Conservation (phyloP, 176 grass and related monocot species). For the Pharus latifolius region DNA sequence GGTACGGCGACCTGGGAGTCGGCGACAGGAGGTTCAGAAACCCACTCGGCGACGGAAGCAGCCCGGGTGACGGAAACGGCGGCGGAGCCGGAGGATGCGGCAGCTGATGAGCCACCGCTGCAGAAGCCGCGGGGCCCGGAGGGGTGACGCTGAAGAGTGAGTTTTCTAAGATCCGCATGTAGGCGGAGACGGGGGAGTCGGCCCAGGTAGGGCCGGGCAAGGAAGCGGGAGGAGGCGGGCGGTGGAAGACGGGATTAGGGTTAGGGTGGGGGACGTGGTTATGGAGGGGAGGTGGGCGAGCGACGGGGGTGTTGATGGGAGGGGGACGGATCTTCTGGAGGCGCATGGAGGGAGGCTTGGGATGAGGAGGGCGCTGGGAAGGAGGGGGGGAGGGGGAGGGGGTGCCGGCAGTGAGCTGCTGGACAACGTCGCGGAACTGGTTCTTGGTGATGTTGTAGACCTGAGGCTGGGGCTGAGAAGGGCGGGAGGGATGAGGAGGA, state of each 20-base stretch:
- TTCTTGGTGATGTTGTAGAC: conserved; percentile 99
- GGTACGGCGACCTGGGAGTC: conserved; percentile 59
- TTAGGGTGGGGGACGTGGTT: conserved; percentile 25
- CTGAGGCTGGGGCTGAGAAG: conserved; percentile 78
- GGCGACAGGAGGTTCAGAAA: conserved; percentile 69
- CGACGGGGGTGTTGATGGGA: conserved; percentile 50
- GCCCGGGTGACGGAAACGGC: conserved; percentile 37
- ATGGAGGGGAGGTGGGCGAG: conserved; percentile 31
- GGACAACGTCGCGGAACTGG: conserved; percentile 92
- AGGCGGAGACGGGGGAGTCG: conserved; percentile 65
- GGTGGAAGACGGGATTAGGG: conserved; percentile 27
- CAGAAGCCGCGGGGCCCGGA: conserved; percentile 5
- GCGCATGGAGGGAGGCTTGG: conserved; percentile 53
- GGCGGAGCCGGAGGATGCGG: conserved; percentile 21
- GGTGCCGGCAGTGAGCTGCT: conserved; percentile 93
- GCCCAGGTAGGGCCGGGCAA: conserved; percentile 30
- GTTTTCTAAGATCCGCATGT: conserved; percentile 77
- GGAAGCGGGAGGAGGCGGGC: conserved; percentile 11
- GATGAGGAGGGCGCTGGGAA: conserved; percentile 12
- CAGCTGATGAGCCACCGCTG: neutral
- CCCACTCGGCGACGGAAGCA: conserved; percentile 54
- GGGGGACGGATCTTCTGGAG: conserved; percentile 81
- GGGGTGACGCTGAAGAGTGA: conserved; percentile 58
- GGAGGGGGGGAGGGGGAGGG: conserved; percentile 41
- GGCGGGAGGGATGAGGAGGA: conserved; percentile 15